phyloP scores from a whole-genome alignment of 169 alveolate species.

The Plasmodium inui region DNA sequence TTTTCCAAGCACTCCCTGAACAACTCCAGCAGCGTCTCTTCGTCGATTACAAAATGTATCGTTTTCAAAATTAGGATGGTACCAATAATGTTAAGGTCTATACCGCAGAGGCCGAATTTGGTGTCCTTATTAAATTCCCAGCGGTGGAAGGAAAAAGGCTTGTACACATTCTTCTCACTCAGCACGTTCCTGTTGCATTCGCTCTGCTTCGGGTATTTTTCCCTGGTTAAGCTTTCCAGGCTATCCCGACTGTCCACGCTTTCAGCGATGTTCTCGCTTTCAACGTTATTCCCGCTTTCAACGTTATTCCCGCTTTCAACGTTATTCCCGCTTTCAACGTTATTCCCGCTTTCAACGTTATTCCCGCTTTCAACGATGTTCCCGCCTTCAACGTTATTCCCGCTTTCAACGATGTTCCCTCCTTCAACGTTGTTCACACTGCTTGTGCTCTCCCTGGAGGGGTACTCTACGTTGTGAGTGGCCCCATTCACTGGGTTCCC shows the following conservation, averaged over 20 bases:
- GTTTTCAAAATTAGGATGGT: slow-evolving; percentile 70
- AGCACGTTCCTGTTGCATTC: slow-evolving; percentile 48
- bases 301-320: too few species aligned
- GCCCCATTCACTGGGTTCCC: background rate
- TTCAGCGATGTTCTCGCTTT: too few species aligned
- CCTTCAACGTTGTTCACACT: slow-evolving; percentile 12
- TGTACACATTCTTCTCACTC: slow-evolving; percentile 63
- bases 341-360: too few species aligned
- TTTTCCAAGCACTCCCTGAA: slow-evolving; percentile 64
- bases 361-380: too few species aligned
- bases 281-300: too few species aligned
- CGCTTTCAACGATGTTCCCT: background rate
- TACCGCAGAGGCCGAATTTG: slow-evolving; percentile 12
- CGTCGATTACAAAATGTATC: slow-evolving; percentile 60
- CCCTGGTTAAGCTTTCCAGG: background rate
- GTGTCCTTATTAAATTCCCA: slow-evolving; percentile 36
- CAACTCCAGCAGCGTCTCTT: slow-evolving; percentile 31
- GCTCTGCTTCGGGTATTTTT: slow-evolving; percentile 13
- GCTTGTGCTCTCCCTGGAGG: slow-evolving; percentile 52
- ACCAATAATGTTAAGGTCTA: slow-evolving; percentile 71
- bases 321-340: too few species aligned
- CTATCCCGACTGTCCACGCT: background rate
- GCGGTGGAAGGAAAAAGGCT: slow-evolving; percentile 21
- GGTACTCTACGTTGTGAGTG: background rate
- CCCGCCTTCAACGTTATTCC: too few species aligned